phyloP scores from a whole-genome alignment of 1,284 basidiomycete genomes.

The Flammula alnicola region DNA sequence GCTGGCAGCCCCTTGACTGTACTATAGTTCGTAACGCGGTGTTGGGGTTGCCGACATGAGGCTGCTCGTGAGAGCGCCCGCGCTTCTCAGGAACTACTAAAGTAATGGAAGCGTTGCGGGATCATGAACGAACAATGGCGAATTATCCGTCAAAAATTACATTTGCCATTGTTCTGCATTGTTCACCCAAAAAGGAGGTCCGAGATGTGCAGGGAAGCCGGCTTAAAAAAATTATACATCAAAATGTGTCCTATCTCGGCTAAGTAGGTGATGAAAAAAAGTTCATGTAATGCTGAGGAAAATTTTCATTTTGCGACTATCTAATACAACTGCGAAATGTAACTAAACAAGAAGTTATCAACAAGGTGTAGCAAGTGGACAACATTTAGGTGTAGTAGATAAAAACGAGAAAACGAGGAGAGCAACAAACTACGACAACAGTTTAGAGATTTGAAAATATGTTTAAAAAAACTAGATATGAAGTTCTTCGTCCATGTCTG shows the following conservation, averaged over 20 bases:
- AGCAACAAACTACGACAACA: not conserved
- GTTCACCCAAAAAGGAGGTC: conserved; percentile 4
- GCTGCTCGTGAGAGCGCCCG: not conserved
- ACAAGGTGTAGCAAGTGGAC: not conserved
- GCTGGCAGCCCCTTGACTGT: too few species aligned
- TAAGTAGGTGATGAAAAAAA: too few species aligned
- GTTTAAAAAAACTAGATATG: not conserved
- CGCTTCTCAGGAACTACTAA: not conserved
- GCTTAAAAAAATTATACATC: too few species aligned
- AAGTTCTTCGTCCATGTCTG: not conserved
- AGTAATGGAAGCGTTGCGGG: too few species aligned
- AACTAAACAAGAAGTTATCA: too few species aligned
- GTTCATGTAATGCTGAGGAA: too few species aligned
- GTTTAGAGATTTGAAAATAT: not conserved
- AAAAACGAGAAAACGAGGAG: not conserved
- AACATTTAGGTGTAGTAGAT: not conserved
- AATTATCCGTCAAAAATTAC: not conserved
- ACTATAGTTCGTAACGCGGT: too few species aligned
- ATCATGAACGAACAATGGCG: conserved; percentile 17
- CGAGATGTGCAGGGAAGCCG: too few species aligned
- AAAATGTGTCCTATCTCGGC: too few species aligned
- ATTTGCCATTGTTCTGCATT: conserved; percentile 3
- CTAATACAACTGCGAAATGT: too few species aligned
- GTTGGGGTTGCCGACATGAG: not conserved
- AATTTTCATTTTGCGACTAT: too few species aligned